Conservation (phyloP, 129 eudicot genomes). For the Flaveria ramosissima region DNA sequence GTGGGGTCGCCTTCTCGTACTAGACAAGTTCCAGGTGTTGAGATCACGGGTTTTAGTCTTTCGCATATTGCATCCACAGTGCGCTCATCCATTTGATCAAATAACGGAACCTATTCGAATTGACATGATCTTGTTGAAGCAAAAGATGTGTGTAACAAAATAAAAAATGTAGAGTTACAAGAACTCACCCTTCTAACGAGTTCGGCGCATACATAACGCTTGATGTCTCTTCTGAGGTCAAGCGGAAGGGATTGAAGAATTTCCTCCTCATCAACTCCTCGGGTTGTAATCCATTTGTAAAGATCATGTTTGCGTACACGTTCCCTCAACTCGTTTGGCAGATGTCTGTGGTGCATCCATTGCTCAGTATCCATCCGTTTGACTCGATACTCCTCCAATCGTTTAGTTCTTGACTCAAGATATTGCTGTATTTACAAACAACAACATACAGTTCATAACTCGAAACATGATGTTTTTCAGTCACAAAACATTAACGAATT, state of each 20-base stretch:
- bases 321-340: conserved; percentile 63
- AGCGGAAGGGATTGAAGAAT: conserved; percentile 57
- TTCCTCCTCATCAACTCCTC: conserved; percentile 79
- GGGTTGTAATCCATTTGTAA: conserved; percentile 79
- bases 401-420: conserved; percentile 64
- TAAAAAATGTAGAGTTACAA: background rate
- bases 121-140: background rate
- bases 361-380: conserved; percentile 73
- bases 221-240: conserved; percentile 78
- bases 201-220: conserved; percentile 74
- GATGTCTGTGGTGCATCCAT: conserved; percentile 88
- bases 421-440: conserved; percentile 49
- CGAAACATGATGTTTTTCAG: background rate
- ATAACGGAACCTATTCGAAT: conserved; percentile 59
- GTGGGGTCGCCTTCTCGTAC: conserved; percentile 77
- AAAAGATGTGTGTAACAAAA: background rate
- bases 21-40: conserved; percentile 58
- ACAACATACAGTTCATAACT: conserved; percentile 9
- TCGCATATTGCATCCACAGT: conserved; percentile 82
- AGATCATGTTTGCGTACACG: conserved; percentile 64
- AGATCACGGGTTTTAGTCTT: conserved; percentile 56
- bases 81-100: conserved; percentile 76
- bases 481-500: background rate
- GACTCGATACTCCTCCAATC: conserved; percentile 78
- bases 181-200: conserved; percentile 67